Base-by-base conservation (phyloP, 345 rosid genomes). In the Mangifera indica region DNA sequence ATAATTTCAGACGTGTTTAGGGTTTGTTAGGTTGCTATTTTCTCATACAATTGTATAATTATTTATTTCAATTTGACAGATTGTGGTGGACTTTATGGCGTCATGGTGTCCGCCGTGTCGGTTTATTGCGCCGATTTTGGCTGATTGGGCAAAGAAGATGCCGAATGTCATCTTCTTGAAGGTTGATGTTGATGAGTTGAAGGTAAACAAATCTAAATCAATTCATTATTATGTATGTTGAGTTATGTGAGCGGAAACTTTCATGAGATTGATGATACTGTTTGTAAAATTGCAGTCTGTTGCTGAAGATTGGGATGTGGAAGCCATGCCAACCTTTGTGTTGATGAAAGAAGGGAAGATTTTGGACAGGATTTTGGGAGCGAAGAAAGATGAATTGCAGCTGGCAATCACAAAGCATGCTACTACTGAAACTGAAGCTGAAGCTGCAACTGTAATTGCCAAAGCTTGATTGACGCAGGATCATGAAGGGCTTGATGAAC, bases 101-200 rank as follows among this genome's bases (percentile, higher is more conserved):
- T 76, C 92, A 34, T 92, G 98, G 96, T 90, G 96, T 51, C 83
- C 83, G 52, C 93, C 97, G 5, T 90, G 92, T 67, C 91, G 92
- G 10, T 8, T 85, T 67, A 87, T 92, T 29, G 75, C 96, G 21
- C 98, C 96, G 48, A 5, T 90, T 76, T 66, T 90, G 71, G 85
- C 69, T 3, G 91, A 90, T 9, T 62, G 83, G n/a, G 93, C 94
- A 9, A 90, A 79, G 82, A 87, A 78, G 78, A 59, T 80, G 70
- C 82, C 91, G 1, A 21, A 63, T 71, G n/a, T 44, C n/a, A 7
- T 37, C 7, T 37, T 37, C 42, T 37, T 37, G 42, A 37, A 37
- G 42, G 42, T 37, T 37, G 42, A 37, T 37, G 42, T 37, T 5
- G 42, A 37, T 37, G 42, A 37, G 1, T 37, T 37, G 42, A 37